A percentile compares a stretch with the other conserved stretches of the same genome.
Conservation (phyloP, 2,329 filamentous ascomycete species). For the Sarocladiaceae sp. region DNA sequence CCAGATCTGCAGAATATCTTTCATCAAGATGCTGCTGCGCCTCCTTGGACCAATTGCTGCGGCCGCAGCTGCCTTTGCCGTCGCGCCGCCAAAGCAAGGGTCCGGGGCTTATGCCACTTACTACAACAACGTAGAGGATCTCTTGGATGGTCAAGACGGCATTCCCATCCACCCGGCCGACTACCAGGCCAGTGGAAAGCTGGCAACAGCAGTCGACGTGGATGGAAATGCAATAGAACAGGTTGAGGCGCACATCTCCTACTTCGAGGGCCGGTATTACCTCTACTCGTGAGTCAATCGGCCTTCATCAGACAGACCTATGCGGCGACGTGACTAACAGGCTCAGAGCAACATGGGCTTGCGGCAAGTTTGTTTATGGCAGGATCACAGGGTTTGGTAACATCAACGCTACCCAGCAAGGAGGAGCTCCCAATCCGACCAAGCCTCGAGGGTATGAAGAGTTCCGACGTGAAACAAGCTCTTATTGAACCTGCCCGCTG, state of each 20-base stretch:
- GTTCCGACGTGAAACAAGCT: no score
- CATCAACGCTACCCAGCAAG: neutral
- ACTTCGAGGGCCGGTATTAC: neutral
- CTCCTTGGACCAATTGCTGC: no score
- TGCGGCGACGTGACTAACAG: neutral
- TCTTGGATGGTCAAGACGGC: neutral
- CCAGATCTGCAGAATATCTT: no score
- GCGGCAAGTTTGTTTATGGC: neutral
- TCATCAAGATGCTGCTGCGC: no score
- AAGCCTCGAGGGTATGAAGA: neutral
- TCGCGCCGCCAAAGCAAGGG: neutral
- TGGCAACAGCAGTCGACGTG: neutral
- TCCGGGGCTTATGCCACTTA: neutral
- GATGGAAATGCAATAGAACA: neutral
- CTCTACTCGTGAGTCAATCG: neutral
- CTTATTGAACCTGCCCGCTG: no score
- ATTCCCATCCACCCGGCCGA: neutral
- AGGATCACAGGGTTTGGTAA: neutral
- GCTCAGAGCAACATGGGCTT: neutral
- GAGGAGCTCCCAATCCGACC: neutral
- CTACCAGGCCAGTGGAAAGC: neutral
- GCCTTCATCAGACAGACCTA: neutral
- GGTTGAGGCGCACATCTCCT: neutral
- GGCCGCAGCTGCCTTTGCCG: neutral
- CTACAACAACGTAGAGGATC: neutral